Conservation (phyloP, 2,329 filamentous ascomycete genomes). For the Paracorniculantispora psalliotae region DNA sequence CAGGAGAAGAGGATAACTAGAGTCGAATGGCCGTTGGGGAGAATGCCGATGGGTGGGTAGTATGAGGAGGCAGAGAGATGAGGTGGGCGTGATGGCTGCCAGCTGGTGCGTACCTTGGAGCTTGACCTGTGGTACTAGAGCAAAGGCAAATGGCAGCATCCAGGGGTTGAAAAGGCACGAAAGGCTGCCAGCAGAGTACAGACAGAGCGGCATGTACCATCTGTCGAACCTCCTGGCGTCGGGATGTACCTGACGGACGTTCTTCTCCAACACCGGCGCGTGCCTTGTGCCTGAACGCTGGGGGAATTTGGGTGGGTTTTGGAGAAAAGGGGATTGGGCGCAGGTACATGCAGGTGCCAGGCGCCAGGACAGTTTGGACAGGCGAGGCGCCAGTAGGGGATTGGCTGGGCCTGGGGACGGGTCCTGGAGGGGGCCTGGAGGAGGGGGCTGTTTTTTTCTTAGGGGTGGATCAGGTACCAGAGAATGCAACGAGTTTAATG, state of each 20-base stretch:
- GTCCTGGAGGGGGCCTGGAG: background rate
- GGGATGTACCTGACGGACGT: background rate
- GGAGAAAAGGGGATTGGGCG: too few relatives aligned
- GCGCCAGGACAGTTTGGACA: slow-evolving; percentile 5
- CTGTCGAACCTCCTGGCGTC: background rate
- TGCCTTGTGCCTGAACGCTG: background rate
- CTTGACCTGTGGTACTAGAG: too few relatives aligned
- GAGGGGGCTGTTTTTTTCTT: background rate
- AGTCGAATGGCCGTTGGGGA: background rate
- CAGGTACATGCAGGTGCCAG: slow-evolving; percentile 3
- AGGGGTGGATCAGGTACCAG: slow-evolving; percentile 3
- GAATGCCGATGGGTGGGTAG: background rate
- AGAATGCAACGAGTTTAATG: background rate
- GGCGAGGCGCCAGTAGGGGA: background rate
- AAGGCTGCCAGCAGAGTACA: too few relatives aligned
- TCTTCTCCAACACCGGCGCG: too few relatives aligned
- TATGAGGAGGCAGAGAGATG: slow-evolving; percentile 1
- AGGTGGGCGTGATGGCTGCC: too few relatives aligned
- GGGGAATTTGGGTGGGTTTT: too few relatives aligned
- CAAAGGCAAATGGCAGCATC: slow-evolving; percentile 1
- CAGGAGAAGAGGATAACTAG: slow-evolving; percentile 5
- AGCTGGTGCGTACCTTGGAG: too few relatives aligned
- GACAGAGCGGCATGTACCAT: slow-evolving; percentile 1
- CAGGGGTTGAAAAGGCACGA: too few relatives aligned
- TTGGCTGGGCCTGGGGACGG: background rate